Base-by-base conservation (phyloP, 257 asterid genomes). In the Coffea canephora region DNA sequence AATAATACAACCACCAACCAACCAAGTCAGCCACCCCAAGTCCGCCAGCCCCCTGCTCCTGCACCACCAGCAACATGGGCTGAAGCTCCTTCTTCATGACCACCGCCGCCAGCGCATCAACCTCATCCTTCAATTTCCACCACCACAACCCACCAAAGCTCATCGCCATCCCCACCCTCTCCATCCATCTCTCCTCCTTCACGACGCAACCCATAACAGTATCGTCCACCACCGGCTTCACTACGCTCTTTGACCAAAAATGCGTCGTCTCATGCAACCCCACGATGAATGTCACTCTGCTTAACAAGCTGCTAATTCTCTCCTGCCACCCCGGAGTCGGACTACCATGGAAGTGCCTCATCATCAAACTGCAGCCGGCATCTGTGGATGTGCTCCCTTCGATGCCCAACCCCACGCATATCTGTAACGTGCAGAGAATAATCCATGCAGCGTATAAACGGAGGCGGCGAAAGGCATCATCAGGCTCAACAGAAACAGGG, bases 51-150 rank as follows among this genome's bases (percentile, higher is more conserved):
- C 18, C 19, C 3, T 2, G 3, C 2, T 10, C 21, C 1, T 27
- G 11, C 57, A 6, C 36, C 76, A 15, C 86, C 86, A 83, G 80
- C 75, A 23, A 23, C 68, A 6, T 1, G 84, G 82, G 76, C 78
- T 14, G 57, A 52, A 88, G 75, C 87, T 82, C 91, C 67, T 80
- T 76, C 89, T 80, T 39, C 43, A 39, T 39, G 4, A 39, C 92
- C 77, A 78, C 88, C 82, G 87, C 93, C 86, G 87, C 93, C 86
- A 94, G 83, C 45, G 92, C 80, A 80, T 90, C 98, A 82, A 89
- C 92, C 86, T 94, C 98, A 67, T 90, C 97, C 83, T 90, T 92
- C 92, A 92, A 75, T 82, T 89, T 85, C 92, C 96, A 88, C 97
- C 97, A 92, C 98, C 98, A 92, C 79, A 94, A n/a, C 0, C 82